Percentiles rank a stretch among this genome's conserved stretches.
Conservation (phyloP, 306 rosid genomes). For the Ziziphus jujuba region DNA sequence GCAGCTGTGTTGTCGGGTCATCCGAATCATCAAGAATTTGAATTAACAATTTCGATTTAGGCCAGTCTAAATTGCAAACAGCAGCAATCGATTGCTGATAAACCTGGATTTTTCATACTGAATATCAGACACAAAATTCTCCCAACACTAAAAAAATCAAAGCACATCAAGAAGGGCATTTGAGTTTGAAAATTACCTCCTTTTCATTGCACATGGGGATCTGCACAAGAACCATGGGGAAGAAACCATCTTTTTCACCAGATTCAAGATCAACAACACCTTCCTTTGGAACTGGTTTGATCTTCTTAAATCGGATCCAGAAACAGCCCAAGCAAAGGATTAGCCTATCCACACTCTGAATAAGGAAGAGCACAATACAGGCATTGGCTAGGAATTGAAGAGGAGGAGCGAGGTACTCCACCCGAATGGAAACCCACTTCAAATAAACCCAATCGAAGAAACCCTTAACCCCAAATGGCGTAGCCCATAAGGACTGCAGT, state of each 20-base stretch:
- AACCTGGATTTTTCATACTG: constrained; percentile 45
- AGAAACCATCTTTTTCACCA: constrained; percentile 63
- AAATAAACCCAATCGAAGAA: constrained; percentile 62
- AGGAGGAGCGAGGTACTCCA: constrained; percentile 81
- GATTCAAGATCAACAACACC: constrained; percentile 62
- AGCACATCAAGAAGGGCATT: not conserved
- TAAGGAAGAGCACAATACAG: constrained; percentile 64
- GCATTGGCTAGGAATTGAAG: constrained; percentile 72
- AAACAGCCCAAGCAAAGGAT: constrained; percentile 83
- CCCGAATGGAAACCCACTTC: constrained; percentile 65
- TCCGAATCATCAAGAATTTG: constrained; percentile 94
- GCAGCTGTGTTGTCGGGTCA: constrained; percentile 60
- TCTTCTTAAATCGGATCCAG: constrained; percentile 76
- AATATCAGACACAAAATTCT: constrained; percentile 15
- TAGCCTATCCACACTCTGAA: constrained; percentile 83
- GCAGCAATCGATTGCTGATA: constrained; percentile 87
- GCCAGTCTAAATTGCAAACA: constrained; percentile 89
- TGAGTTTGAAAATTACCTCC: constrained; percentile 47
- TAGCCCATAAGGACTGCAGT: constrained; percentile 48
- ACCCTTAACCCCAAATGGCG: constrained; percentile 52
- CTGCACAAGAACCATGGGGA: constrained; percentile 90
- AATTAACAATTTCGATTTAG: constrained; percentile 61
- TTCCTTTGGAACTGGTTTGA: constrained; percentile 64
- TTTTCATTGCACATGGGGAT: constrained; percentile 97
- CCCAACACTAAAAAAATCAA: not conserved